Conservation (phyloP, 2,329 filamentous ascomycete genomes). For the Rhynchosporium agropyri region DNA sequence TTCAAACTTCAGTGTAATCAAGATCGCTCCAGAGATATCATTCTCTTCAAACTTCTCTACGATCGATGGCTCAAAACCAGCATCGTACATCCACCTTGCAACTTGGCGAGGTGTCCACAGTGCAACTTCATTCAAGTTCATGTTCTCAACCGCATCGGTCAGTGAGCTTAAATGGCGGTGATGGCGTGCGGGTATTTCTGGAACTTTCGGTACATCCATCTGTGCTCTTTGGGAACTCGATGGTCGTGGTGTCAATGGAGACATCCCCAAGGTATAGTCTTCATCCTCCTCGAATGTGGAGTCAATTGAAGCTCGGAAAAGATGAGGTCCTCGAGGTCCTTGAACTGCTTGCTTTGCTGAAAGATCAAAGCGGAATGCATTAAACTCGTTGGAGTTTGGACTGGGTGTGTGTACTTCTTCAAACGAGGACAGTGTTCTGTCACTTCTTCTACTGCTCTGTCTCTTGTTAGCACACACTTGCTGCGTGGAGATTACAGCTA, state of each 20-base stretch:
- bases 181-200: constrained; percentile 36
- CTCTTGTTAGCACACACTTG: constrained; percentile 27
- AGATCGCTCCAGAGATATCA: constrained; percentile 85
- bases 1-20: constrained; percentile 90
- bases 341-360: constrained; percentile 66
- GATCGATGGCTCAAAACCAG: constrained; percentile 74
- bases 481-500: constrained; percentile 26
- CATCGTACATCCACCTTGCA: constrained; percentile 82
- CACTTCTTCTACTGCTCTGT: constrained; percentile 71
- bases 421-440: constrained; percentile 84
- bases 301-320: constrained; percentile 73
- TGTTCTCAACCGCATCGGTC: constrained; percentile 57
- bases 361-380: constrained; percentile 62
- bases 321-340: constrained; percentile 82
- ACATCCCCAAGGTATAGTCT: constrained; percentile 64
- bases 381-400: constrained; percentile 59
- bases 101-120: constrained; percentile 77
- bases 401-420: constrained; percentile 81
- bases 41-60: constrained; percentile 87
- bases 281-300: constrained; percentile 56
- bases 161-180: constrained; percentile 55
- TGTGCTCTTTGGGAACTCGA: constrained; percentile 43
- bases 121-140: constrained; percentile 62
- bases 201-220: constrained; percentile 32
- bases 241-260: constrained; percentile 71